phyloP scores from a whole-genome alignment of 495 filamentous ascomycete species.

The Podospora anserina region DNA sequence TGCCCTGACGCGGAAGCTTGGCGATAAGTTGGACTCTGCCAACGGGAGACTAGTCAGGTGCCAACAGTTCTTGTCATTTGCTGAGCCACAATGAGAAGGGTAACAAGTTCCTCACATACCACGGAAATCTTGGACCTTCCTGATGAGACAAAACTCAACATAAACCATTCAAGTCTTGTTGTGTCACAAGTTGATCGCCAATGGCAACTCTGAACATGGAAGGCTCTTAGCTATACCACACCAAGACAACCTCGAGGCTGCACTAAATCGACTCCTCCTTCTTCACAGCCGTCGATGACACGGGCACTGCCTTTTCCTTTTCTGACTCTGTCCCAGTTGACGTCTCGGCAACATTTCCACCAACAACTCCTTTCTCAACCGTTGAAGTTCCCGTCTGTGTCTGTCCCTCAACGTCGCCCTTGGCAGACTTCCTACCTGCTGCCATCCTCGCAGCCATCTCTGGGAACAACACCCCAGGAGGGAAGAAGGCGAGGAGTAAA shows the following conservation, averaged over 20 bases:
- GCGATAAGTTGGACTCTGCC: neutral
- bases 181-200: neutral
- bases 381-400: neutral
- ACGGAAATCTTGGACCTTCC: too few species aligned
- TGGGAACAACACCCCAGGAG: slow-evolving; percentile 40
- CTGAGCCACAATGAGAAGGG: neutral
- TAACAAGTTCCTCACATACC: neutral
- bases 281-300: neutral
- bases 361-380: neutral
- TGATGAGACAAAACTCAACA: too few species aligned
- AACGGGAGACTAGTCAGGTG: neutral
- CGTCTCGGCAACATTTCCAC: neutral
- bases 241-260: neutral
- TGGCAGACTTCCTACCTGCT: neutral
- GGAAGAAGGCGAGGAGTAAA: slow-evolving; percentile 35
- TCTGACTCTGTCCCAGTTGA: neutral
- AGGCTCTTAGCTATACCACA: neutral
- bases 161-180: too few species aligned
- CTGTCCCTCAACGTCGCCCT: neutral
- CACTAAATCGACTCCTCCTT: neutral
- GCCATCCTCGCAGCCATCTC: slow-evolving; percentile 38
- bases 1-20: neutral
- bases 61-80: neutral
- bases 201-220: neutral
- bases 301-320: neutral